Percentiles rank a stretch among this genome's conserved stretches.
These are phyloP conservation scores for Aspergillus oerlinghausenensis DNA, from an alignment of 2,329 filamentous ascomycete species.

Conservation along the genomic window DNA sequence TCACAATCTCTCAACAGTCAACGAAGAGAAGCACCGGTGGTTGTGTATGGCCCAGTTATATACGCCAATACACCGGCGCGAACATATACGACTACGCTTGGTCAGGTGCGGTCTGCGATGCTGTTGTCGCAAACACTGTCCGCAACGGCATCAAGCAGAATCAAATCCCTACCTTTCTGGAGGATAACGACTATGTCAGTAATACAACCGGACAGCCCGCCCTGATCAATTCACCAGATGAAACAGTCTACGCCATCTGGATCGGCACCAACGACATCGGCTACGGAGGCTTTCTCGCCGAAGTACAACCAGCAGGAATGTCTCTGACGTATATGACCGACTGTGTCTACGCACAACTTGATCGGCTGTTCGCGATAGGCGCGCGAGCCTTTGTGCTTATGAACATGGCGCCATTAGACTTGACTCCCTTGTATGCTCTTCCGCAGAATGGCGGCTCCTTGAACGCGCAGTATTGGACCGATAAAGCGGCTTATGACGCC, in stretches of 20 bases:
- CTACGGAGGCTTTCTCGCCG: conserved; percentile 58
- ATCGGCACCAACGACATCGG: conserved; percentile 78
- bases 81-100: conserved; percentile 64
- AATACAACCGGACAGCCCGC: conserved; percentile 11
- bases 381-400: conserved; percentile 67
- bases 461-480: conserved; percentile 43
- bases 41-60: conserved; percentile 63
- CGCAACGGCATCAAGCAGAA: conserved; percentile 51
- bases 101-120: conserved; percentile 66
- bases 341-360: conserved; percentile 62
- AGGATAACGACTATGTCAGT: conserved; percentile 16
- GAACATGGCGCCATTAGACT: conserved; percentile 62
- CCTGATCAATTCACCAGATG: conserved; percentile 44
- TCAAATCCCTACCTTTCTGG: conserved; percentile 44
- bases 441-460: conserved; percentile 42
- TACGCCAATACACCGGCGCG: conserved; percentile 52
- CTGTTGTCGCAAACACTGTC: conserved; percentile 55
- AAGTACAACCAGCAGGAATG: conserved; percentile 56
- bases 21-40: conserved; percentile 59
- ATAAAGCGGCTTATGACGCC: conserved; percentile 30
- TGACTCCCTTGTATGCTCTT: conserved; percentile 60
- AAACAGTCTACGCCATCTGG: conserved; percentile 71
- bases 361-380: conserved; percentile 60
- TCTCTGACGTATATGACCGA: conserved; percentile 61
- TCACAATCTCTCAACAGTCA: conserved; percentile 24